Percentiles rank a stretch among this genome's conserved stretches.
Conservation (phyloP, 345 rosid species). For the Brassica juncea region DNA sequence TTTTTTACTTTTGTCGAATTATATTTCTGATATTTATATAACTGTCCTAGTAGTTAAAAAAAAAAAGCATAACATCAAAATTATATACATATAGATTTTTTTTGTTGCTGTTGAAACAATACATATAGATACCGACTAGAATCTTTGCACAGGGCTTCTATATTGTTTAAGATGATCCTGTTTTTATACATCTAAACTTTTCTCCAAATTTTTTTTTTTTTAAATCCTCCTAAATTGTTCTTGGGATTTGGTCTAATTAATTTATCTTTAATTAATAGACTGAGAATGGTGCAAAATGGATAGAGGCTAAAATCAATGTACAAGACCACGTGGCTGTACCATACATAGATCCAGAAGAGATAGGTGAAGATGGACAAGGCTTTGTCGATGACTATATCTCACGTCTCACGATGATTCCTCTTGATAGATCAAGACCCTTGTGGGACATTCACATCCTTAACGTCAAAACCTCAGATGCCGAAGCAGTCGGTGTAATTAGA, state of each 20-base stretch:
- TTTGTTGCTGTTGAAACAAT: too few relatives aligned
- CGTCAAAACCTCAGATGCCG: constrained; percentile 65
- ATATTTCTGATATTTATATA: too few relatives aligned
- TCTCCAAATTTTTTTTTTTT: too few relatives aligned
- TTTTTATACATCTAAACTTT: neutral
- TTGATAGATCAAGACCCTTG: constrained; percentile 65
- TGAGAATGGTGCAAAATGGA: constrained; percentile 54
- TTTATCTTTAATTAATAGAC: constrained; percentile 4
- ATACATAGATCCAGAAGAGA: constrained; percentile 39
- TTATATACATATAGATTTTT: too few relatives aligned
- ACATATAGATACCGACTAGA: too few relatives aligned
- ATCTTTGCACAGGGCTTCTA: neutral
- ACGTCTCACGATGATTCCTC: constrained; percentile 49
- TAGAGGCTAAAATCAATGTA: constrained; percentile 47
- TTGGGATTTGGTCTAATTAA: neutral
- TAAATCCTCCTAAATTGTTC: neutral
- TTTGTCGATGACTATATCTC: constrained; percentile 69
- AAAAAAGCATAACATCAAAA: too few relatives aligned
- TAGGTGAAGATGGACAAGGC: constrained; percentile 48
- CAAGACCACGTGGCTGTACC: constrained; percentile 66
- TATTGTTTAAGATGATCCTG: neutral
- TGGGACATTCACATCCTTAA: constrained; percentile 89
- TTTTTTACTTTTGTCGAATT: too few relatives aligned
- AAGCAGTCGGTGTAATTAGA: constrained; percentile 47
- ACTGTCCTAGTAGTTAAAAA: neutral